Percentiles rank a stretch among this genome's conserved stretches.
phyloP scores from a whole-genome alignment of 2,329 filamentous ascomycete species.

The Pseudogymnoascus sp. region DNA sequence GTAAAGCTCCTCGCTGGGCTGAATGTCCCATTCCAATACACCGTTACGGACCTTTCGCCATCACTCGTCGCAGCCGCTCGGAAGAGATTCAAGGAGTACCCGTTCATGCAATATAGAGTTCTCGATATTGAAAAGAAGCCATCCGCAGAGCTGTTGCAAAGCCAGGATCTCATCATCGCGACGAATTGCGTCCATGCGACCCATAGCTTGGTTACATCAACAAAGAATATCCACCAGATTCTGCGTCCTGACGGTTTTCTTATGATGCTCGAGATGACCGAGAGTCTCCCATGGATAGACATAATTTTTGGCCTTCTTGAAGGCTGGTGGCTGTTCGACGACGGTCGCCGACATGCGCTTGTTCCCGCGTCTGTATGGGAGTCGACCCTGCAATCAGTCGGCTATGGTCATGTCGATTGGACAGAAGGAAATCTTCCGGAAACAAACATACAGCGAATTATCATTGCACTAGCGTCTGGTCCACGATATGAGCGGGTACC shows the following conservation, averaged over 20 bases:
- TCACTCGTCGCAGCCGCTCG: constrained; percentile 23
- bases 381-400: constrained; percentile 14
- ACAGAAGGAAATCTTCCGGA: constrained; percentile 7
- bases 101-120: constrained; percentile 18
- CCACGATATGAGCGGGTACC: too few relatives aligned
- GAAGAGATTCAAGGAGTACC: constrained; percentile 19
- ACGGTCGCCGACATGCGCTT: constrained; percentile 22
- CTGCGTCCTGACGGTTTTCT: constrained; percentile 19
- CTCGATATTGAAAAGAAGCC: constrained; percentile 20
- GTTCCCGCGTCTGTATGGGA: constrained; percentile 14
- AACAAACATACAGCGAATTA: not conserved
- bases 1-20: constrained; percentile 22
- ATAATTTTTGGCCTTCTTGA: constrained; percentile 25
- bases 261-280: constrained; percentile 21
- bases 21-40: constrained; percentile 31
- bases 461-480: too few relatives aligned
- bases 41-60: constrained; percentile 37
- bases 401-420: constrained; percentile 17
- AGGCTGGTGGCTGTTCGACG: constrained; percentile 26
- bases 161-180: constrained; percentile 19
- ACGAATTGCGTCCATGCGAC: constrained; percentile 26
- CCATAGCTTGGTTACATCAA: constrained; percentile 11
- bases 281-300: constrained; percentile 21
- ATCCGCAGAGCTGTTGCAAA: constrained; percentile 10
- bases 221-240: constrained; percentile 13